These are phyloP conservation scores for Globisporangium orthogonon DNA, from an alignment of 352 stramenopile genomes.

Conservation along the genomic window DNA sequence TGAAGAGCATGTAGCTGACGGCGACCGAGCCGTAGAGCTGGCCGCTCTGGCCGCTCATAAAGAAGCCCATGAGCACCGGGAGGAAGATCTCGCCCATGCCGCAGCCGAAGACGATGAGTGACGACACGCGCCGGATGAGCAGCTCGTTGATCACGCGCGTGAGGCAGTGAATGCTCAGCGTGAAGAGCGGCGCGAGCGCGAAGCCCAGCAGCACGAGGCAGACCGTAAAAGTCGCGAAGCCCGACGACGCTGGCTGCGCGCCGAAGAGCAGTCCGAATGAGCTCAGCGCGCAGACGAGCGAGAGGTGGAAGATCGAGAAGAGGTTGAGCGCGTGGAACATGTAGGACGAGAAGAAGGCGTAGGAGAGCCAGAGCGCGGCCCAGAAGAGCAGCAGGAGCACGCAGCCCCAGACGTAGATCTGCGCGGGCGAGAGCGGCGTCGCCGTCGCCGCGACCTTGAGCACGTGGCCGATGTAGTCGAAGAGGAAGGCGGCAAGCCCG, in stretches of 20 bases:
- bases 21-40: constrained; percentile 64
- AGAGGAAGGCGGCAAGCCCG: constrained; percentile 69
- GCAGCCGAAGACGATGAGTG: constrained; percentile 80
- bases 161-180: constrained; percentile 75
- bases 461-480: constrained; percentile 71
- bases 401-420: constrained; percentile 49
- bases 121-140: constrained; percentile 71
- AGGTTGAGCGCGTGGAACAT: constrained; percentile 74
- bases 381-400: constrained; percentile 72
- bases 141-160: constrained; percentile 79
- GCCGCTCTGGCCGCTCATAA: constrained; percentile 78
- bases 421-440: constrained; percentile 14
- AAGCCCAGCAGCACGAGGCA: constrained; percentile 58
- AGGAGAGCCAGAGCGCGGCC: constrained; percentile 63
- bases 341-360: constrained; percentile 67
- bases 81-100: constrained; percentile 82
- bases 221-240: constrained; percentile 41
- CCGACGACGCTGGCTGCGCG: constrained; percentile 21
- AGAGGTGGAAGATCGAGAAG: constrained; percentile 71
- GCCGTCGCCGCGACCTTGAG: constrained; percentile 19
- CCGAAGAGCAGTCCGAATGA: constrained; percentile 69
- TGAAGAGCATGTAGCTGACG: constrained; percentile 78
- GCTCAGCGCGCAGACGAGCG: constrained; percentile 51
- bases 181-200: constrained; percentile 73
- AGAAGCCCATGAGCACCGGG: constrained; percentile 82